A percentile compares a stretch with the other conserved stretches of the same genome.
These are phyloP conservation scores for Ogataea sp. DNA, from an alignment of 805 yeast genomes.

Conservation along the genomic window DNA sequence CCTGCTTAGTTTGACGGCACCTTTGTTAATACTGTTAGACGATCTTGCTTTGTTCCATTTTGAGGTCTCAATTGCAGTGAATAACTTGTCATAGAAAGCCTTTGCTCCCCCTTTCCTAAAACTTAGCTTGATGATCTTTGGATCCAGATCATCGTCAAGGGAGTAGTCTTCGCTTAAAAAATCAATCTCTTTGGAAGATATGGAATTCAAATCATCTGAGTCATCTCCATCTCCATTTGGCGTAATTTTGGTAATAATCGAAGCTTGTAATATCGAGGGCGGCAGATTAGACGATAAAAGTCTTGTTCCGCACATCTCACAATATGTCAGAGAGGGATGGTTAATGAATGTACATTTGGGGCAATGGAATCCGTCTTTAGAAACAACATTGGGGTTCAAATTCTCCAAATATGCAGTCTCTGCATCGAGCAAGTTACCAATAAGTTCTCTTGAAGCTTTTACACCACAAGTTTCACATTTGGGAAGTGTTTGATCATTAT, in stretches of 20 bases:
- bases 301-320: constrained; percentile 82
- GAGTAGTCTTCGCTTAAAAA: constrained; percentile 7
- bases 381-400: neutral
- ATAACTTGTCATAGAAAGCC: constrained; percentile 39
- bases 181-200: too few species aligned
- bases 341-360: constrained; percentile 59
- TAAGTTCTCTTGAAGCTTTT: constrained; percentile 28
- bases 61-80: constrained; percentile 35
- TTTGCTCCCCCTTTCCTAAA: constrained; percentile 67
- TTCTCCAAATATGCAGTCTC: neutral
- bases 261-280: constrained; percentile 2
- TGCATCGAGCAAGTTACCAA: constrained; percentile 15
- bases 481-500: constrained; percentile 23
- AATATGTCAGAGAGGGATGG: constrained; percentile 66
- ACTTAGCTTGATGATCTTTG: constrained; percentile 49
- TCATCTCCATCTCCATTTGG: neutral
- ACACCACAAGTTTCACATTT: constrained; percentile 61
- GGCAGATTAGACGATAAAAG: constrained; percentile 24
- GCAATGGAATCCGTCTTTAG: constrained; percentile 32
- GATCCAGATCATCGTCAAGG: constrained; percentile 17
- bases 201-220: constrained; percentile 2
- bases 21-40: constrained; percentile 24
- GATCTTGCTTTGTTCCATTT: constrained; percentile 34
- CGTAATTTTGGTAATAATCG: neutral
- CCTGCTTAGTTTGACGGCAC: constrained; percentile 20